Base-by-base conservation (phyloP, 805 yeast species). In the Brettanomyces bruxellensis region DNA sequence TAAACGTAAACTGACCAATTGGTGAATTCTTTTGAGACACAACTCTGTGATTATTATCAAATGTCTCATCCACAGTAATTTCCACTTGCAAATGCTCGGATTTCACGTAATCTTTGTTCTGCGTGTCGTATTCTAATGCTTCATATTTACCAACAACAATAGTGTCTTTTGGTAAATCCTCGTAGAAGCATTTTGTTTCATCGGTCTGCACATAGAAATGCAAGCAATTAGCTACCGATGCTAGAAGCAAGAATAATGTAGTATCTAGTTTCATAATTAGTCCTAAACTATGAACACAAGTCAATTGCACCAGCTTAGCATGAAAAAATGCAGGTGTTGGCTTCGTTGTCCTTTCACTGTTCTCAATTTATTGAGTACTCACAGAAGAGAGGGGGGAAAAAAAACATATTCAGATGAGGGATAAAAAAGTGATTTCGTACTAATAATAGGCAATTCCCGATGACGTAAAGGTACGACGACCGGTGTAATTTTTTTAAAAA, bases 151-250 rank as follows among this genome's bases (percentile, higher is more conserved):
- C 95, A 47, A 85, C 85, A 23, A 90, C 83, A 48, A 91, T 73
- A n/a, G 95, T 79, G 54, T 81, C 85, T 52, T 74, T 71, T 14
- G 86, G 80, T 49, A 91, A 70, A 50, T 85, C 95, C 60, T 90
- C 93, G 57, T 68, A 83, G 63, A 91, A 91, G 66, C 98, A 93
- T 55, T 79, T 79, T 40, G 79, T 74, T 53, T 84, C 84, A 32
- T 83, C 89, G 1, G 90, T 83, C 11, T 78, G 78, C 45, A 87
- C 69, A 62, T 88, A 90, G 62, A 88, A 81, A 64, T 93, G 95
- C 49, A 90, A 69, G 0, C 79, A 87, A 43, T 58, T 54, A 25
- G 55, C 51, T n/a, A 41, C 36, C n/a, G 46, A 11, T n/a, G 53
- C 49, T 9, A 49, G 35, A 11, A 51, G 14, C 3, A 46, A 14